These are phyloP conservation scores for Scutellaria baicalensis DNA, from an alignment of 257 asterid genomes.

Conservation along the genomic window DNA sequence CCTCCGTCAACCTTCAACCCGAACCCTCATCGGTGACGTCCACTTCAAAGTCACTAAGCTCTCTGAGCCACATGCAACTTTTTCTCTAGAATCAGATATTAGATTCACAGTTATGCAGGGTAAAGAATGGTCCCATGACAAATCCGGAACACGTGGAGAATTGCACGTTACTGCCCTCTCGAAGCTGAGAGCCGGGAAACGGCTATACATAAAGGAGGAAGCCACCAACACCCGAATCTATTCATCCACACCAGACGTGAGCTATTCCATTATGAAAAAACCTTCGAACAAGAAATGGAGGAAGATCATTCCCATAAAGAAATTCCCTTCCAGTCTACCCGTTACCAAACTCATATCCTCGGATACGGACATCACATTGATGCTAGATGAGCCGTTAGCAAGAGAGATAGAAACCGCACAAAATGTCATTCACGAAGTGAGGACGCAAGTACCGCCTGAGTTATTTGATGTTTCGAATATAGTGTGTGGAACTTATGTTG, in stretches of 20 bases:
- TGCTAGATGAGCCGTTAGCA: conserved; percentile 47
- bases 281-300: conserved; percentile 74
- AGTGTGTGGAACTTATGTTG: conserved; percentile 84
- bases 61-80: conserved; percentile 45
- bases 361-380: conserved; percentile 56
- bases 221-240: conserved; percentile 13
- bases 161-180: conserved; percentile 41
- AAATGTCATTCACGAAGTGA: conserved; percentile 50
- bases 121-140: conserved; percentile 70
- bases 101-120: conserved; percentile 59
- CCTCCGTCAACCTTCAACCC: conserved; percentile 65
- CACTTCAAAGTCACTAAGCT: conserved; percentile 48
- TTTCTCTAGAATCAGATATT: conserved; percentile 53
- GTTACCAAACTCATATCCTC: conserved; percentile 62
- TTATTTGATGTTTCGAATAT: conserved; percentile 65
- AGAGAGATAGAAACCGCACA: conserved; percentile 34
- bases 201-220: conserved; percentile 62
- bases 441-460: conserved; percentile 78
- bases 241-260: conserved; percentile 28
- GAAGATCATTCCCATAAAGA: conserved; percentile 49
- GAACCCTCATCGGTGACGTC: conserved; percentile 71
- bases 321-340: conserved; percentile 73
- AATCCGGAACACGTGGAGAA: conserved; percentile 58
- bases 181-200: conserved; percentile 76
- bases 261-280: conserved; percentile 43